These are phyloP conservation scores for Penicillium thymicola DNA, from an alignment of 2,329 filamentous ascomycete genomes.

Conservation along the genomic window DNA sequence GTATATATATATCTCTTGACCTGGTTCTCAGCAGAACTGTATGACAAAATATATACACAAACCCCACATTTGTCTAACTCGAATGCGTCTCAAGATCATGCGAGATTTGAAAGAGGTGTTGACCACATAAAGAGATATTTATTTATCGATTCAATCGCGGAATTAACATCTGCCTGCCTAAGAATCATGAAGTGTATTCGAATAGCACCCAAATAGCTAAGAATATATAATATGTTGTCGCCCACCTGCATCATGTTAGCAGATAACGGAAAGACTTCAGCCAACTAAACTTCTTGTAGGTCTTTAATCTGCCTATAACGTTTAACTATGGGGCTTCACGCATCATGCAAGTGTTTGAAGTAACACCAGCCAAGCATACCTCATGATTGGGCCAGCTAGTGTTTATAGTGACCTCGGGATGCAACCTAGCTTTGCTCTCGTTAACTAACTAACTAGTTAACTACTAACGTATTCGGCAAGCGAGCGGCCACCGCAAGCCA, in stretches of 20 bases:
- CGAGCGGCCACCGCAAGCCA: too few species aligned
- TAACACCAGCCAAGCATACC: not conserved
- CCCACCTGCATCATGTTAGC: not conserved
- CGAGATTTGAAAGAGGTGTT: too few species aligned
- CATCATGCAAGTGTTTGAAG: not conserved
- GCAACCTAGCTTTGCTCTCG: not conserved
- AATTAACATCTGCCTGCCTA: not conserved
- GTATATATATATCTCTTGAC: not conserved
- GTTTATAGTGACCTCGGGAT: not conserved
- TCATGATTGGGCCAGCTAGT: not conserved
- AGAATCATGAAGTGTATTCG: not conserved
- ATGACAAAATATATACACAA: not conserved
- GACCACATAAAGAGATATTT: not conserved
- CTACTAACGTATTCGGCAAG: too few species aligned
- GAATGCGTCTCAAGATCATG: not conserved
- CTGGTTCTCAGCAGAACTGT: not conserved
- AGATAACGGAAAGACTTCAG: not conserved
- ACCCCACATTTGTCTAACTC: too few species aligned
- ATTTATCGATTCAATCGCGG: too few species aligned
- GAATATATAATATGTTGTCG: not conserved
- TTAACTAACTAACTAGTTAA: too few species aligned
- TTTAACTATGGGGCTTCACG: not conserved
- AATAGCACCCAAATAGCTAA: not conserved
- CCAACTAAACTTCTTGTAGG: not conserved
- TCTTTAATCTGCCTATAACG: too few species aligned